These are phyloP conservation scores for Lodderomyces orthopsilosis DNA, from an alignment of 1,139 yeast species.

Conservation along the genomic window DNA sequence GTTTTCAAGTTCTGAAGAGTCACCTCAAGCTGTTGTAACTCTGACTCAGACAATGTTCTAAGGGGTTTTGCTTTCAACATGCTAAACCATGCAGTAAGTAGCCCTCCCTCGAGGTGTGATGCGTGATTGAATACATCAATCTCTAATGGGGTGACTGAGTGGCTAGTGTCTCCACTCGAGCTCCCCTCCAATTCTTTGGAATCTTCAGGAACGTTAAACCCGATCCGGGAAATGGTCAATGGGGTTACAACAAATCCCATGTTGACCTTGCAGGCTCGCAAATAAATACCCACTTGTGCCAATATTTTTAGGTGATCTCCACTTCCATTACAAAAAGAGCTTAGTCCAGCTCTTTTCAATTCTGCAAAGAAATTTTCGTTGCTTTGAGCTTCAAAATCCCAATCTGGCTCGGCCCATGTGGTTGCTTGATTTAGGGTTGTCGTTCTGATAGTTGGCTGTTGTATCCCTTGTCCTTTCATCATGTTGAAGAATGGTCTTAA, in stretches of 20 bases:
- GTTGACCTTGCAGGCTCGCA: neutral
- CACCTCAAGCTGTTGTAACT: neutral
- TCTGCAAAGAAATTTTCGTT: neutral
- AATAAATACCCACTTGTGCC: neutral
- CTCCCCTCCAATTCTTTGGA: neutral
- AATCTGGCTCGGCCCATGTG: neutral
- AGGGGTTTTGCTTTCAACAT: neutral
- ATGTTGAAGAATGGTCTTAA: neutral
- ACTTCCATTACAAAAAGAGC: neutral
- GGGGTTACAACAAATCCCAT: neutral
- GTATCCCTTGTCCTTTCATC: neutral
- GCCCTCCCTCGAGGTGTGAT: neutral
- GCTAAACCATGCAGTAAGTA: neutral
- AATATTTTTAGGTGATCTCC: neutral
- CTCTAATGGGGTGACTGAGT: neutral
- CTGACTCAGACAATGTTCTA: neutral
- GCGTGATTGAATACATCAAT: neutral
- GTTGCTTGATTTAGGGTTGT: neutral
- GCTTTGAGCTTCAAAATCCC: neutral
- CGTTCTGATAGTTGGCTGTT: neutral
- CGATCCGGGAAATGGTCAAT: neutral
- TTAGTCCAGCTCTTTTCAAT: neutral
- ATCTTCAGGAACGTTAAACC: neutral
- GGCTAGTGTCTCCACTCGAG: neutral
- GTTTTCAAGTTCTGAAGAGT: neutral